A percentile compares a stretch with the other conserved stretches of the same genome.
Evolutionary conservation across 306 rosid genomes (phyloP).

Genomic region (Rosa chinensis): DNA sequence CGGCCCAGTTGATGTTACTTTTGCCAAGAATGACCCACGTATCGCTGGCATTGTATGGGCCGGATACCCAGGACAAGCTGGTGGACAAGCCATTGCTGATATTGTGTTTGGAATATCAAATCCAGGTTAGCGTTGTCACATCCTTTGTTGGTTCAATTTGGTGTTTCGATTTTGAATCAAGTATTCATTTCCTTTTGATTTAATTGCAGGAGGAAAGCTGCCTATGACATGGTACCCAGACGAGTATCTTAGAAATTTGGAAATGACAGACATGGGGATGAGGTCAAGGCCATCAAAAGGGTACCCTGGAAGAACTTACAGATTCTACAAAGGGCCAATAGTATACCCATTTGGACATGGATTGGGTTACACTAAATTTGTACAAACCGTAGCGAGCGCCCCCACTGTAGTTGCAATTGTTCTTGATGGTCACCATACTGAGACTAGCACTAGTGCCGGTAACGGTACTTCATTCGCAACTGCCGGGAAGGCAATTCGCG

Average conservation of each 20-base stretch:
- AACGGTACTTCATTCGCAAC: constrained; percentile 14
- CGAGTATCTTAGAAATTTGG: constrained; percentile 54
- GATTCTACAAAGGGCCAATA: constrained; percentile 77
- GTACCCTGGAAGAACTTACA: constrained; percentile 84
- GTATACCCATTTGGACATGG: constrained; percentile 86
- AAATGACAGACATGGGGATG: constrained; percentile 90
- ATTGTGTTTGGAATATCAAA: constrained; percentile 56
- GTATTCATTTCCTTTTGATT: not conserved
- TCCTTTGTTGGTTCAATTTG: not conserved
- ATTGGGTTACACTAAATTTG: constrained; percentile 55
- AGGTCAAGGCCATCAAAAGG: constrained; percentile 42
- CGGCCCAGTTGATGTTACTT: constrained; percentile 73
- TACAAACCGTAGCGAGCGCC: constrained; percentile 50
- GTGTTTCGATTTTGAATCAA: not conserved
- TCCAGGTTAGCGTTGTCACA: constrained; percentile 49
- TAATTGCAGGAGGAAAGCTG: constrained; percentile 61
- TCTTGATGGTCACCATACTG: constrained; percentile 47
- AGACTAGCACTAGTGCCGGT: not conserved
- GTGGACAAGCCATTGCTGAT: constrained; percentile 86
- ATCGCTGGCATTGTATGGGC: constrained; percentile 69
- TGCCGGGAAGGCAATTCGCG: constrained; percentile 64
- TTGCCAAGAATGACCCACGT: constrained; percentile 57
- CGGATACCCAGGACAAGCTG: constrained; percentile 92
- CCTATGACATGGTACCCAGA: constrained; percentile 96
- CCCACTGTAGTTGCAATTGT: constrained; percentile 56